Percentiles rank a stretch among this genome's conserved stretches.
Evolutionary conservation across 495 filamentous ascomycete species (phyloP).

Genomic region (Acidiella bohemica): DNA sequence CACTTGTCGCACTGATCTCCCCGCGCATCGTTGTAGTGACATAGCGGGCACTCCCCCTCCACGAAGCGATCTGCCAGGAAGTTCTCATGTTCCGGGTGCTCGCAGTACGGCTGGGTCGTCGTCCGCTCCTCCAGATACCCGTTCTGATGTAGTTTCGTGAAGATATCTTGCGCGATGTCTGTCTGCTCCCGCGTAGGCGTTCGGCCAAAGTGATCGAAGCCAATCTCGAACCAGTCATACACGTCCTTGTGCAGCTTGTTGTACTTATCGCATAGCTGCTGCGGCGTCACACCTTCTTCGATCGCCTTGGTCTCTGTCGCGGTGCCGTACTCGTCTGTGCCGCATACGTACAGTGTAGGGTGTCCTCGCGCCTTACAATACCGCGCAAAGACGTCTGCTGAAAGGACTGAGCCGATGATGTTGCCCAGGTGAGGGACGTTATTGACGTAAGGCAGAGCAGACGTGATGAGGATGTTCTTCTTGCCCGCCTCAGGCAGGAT

Average conservation of each 20-base stretch:
- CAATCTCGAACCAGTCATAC: constrained; percentile 80
- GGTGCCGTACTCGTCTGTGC: constrained; percentile 43
- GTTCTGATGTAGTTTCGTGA: constrained; percentile 60
- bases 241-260: constrained; percentile 69
- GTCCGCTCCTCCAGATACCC: constrained; percentile 72
- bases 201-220: constrained; percentile 72
- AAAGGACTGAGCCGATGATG: constrained; percentile 78
- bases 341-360: constrained; percentile 53
- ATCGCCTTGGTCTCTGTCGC: constrained; percentile 75
- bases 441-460: constrained; percentile 63
- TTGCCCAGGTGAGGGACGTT: constrained; percentile 95
- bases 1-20: constrained; percentile 86
- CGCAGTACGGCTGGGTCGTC: constrained; percentile 72
- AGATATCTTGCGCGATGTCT: constrained; percentile 75
- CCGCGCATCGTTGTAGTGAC: constrained; percentile 65
- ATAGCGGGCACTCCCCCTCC: constrained; percentile 75
- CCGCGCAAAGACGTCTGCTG: constrained; percentile 65
- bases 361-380: constrained; percentile 58
- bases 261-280: constrained; percentile 74
- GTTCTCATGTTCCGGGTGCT: constrained; percentile 48
- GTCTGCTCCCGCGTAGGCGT: constrained; percentile 74
- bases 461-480: constrained; percentile 40
- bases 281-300: constrained; percentile 52
- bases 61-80: constrained; percentile 92
- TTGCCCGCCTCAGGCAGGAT: constrained; percentile 36